These are phyloP conservation scores for Phytophthora quininea DNA, from an alignment of 352 stramenopile species.

Conservation along the genomic window DNA sequence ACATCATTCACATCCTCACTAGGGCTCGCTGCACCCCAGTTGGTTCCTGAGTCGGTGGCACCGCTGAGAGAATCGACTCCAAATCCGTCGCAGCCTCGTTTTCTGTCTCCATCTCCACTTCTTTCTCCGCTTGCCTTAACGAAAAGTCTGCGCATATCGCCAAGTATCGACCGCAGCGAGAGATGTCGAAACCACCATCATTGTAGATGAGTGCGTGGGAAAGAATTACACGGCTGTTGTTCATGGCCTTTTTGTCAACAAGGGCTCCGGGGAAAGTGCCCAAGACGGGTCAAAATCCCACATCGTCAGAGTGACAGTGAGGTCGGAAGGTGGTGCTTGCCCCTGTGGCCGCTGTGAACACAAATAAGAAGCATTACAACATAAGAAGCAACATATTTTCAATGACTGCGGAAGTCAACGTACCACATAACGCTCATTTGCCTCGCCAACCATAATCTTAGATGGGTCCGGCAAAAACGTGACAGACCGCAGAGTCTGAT, in stretches of 20 bases:
- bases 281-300: constrained; percentile 94
- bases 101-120: constrained; percentile 81
- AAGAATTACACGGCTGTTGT: constrained; percentile 84
- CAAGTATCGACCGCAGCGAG: constrained; percentile 93
- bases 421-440: constrained; percentile 91
- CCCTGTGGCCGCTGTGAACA: constrained; percentile 67
- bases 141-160: constrained; percentile 96
- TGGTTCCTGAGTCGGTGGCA: constrained; percentile 57
- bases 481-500: constrained; percentile 92
- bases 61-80: constrained; percentile 71
- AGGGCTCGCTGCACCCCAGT: constrained; percentile 54
- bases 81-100: constrained; percentile 76
- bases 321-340: constrained; percentile 76
- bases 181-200: constrained; percentile 97
- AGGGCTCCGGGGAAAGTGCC: constrained; percentile 70
- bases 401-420: constrained; percentile 12
- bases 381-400: constrained; percentile 8
- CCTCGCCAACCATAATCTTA: constrained; percentile 94
- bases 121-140: constrained; percentile 86
- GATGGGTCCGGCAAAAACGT: constrained; percentile 92
- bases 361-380: neutral
- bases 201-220: constrained; percentile 97
- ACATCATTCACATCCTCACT: constrained; percentile 75
- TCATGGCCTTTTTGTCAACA: constrained; percentile 86
- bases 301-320: constrained; percentile 94